Base-by-base conservation (phyloP, 129 eudicot species). In the Flaveria ramosissima region DNA sequence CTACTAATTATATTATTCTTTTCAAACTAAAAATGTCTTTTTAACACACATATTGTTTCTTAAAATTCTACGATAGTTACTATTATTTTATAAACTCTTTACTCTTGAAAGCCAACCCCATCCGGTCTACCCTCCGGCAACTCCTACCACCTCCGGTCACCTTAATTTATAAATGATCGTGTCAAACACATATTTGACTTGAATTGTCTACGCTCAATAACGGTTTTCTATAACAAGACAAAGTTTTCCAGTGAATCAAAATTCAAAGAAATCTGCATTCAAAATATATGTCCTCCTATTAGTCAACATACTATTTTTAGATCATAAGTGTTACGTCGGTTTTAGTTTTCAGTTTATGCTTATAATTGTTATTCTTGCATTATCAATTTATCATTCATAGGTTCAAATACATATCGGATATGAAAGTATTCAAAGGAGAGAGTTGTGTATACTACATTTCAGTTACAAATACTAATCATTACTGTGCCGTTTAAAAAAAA, bases 221-320 rank as follows among this genome's bases (percentile, higher is more conserved):
- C 46, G 46, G 46, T 42, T 50, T 3, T 50, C n/a, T 15, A 50
- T 27, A 27, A 27, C 16, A 50, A 14, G 6, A 15, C 55, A 11
- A 48, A 48, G n/a, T 50, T 50, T 50, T 12, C 7, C 6, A 16
- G 3, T 50, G 15, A 11, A 52, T n/a, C 59, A 52, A 52, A 52
- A 52, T 52, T 53, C 60, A 53, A 53, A 53, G 7, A 53, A 53
- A n/a, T 21, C 17, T 53, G 60, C 60, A 53, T 53, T 53, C 60
- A 53, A 53, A n/a, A 53, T 7, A 17, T 19, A 19, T 56, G 9
- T 56, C 63, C 17, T n/a, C 21, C 10, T 16, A 16, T 16, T 19
- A 20, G 63, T 19, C 63, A 56, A 56, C 9, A 20, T 56, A 8
- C 63, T 20, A 56, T 17, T 56, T 13, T 56, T 56, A 56, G 63